phyloP scores from a whole-genome alignment of 768 basidiomycete genomes.

The Termitomyces sp. region DNA sequence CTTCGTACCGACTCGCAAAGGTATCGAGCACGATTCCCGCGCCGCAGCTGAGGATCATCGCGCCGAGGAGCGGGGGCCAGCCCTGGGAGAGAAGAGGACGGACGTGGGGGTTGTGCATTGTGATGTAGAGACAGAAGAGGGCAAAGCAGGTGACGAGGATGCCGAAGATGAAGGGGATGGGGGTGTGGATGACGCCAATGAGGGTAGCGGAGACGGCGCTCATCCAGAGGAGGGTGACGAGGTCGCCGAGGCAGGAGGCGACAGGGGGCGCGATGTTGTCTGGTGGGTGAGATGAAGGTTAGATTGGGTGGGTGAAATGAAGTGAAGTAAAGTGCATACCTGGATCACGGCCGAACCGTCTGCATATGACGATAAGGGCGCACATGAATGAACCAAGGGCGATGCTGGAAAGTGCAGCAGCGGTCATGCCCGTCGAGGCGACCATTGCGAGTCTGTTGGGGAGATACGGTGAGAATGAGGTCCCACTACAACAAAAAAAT shows the following conservation, averaged over 20 bases:
- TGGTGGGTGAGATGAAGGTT: slow-evolving; percentile 18
- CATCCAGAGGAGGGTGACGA: slow-evolving; percentile 83
- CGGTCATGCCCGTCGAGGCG: slow-evolving; percentile 71
- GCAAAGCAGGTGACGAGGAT: slow-evolving; percentile 43
- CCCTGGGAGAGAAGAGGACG: slow-evolving; percentile 73
- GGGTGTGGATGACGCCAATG: slow-evolving; percentile 58
- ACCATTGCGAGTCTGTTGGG: slow-evolving; percentile 65
- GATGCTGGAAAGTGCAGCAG: slow-evolving; percentile 71
- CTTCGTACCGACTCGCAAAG: slow-evolving; percentile 83
- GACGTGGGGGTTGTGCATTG: slow-evolving; percentile 62
- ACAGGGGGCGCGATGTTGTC: slow-evolving; percentile 96
- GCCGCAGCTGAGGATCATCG: slow-evolving; percentile 81
- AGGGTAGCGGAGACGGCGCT: slow-evolving; percentile 71
- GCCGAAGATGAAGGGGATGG: slow-evolving; percentile 54
- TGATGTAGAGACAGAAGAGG: slow-evolving; percentile 44
- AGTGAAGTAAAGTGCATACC: slow-evolving; percentile 35
- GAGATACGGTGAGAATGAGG: background rate
- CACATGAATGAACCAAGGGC: slow-evolving; percentile 94
- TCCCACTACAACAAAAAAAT: background rate
- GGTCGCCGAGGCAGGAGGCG: slow-evolving; percentile 88
- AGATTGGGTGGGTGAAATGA: background rate
- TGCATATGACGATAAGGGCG: slow-evolving; percentile 69
- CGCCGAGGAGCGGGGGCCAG: slow-evolving; percentile 88
- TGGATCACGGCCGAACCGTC: slow-evolving; percentile 74
- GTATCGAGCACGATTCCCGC: slow-evolving; percentile 90